These are phyloP conservation scores for Cutaneotrichosporon cutaneum DNA, from an alignment of 1,284 basidiomycete genomes.

Conservation along the genomic window DNA sequence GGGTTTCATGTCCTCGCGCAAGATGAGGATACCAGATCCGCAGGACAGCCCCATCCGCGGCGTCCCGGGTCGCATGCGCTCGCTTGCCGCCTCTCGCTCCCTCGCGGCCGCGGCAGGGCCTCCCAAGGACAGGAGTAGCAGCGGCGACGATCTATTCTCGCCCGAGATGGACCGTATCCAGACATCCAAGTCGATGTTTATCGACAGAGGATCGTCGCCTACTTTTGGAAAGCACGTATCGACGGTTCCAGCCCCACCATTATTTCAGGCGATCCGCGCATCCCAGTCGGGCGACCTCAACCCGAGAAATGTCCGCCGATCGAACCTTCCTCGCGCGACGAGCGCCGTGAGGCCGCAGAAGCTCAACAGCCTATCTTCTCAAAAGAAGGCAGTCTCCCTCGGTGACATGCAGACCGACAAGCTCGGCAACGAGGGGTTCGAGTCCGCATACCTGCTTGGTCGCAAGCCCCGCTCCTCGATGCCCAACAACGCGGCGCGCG, in stretches of 20 bases:
- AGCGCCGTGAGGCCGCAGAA: background rate
- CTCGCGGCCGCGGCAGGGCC: background rate
- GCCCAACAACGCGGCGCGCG: conserved; percentile 2
- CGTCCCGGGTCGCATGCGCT: conserved; percentile 46
- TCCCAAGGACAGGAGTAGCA: conserved; percentile 1
- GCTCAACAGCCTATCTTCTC: conserved; percentile 13
- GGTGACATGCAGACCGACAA: conserved; percentile 40
- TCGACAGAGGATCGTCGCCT: conserved; percentile 17
- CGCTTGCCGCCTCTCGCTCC: conserved; percentile 23
- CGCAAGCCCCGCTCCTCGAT: conserved; percentile 23
- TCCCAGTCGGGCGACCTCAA: conserved; percentile 41
- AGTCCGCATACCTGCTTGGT: conserved; percentile 23
- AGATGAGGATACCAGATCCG: conserved; percentile 42
- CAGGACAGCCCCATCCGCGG: conserved; percentile 41
- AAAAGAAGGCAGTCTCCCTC: conserved; percentile 48
- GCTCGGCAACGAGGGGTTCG: conserved; percentile 41
- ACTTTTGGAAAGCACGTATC: background rate
- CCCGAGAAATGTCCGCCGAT: conserved; percentile 15
- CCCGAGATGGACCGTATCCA: conserved; percentile 14
- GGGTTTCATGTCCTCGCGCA: conserved; percentile 41
- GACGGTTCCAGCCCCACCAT: conserved; percentile 22
- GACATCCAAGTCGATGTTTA: conserved; percentile 9
- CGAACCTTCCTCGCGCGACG: background rate
- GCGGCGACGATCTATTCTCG: conserved; percentile 23
- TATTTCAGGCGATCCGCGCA: conserved; percentile 38